Conservation (phyloP, 495 filamentous ascomycete genomes). For the Eremomyces bilateralis region DNA sequence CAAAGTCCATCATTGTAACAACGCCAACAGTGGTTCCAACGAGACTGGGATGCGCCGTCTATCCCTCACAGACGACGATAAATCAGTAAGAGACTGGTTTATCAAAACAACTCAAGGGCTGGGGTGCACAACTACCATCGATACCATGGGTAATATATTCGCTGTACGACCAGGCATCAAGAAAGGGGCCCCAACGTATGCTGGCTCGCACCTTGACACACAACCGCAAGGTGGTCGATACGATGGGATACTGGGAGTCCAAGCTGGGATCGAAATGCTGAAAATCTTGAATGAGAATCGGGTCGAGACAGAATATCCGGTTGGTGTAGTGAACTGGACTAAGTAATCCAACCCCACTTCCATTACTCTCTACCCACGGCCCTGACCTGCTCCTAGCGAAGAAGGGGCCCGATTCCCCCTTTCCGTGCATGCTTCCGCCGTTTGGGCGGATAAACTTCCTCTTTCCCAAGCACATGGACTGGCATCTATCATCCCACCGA, state of each 20-base stretch:
- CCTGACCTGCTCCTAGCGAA: constrained; percentile 23
- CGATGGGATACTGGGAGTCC: constrained; percentile 57
- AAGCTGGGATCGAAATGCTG: constrained; percentile 50
- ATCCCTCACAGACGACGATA: constrained; percentile 47
- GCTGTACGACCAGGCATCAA: constrained; percentile 40
- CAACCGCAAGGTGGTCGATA: constrained; percentile 57
- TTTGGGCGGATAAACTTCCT: constrained; percentile 50
- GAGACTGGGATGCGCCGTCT: constrained; percentile 48
- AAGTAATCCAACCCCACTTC: constrained; percentile 24
- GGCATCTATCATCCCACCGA: constrained; percentile 27
- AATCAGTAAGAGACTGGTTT: constrained; percentile 55
- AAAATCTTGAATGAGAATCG: constrained; percentile 43
- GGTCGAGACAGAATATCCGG: constrained; percentile 44
- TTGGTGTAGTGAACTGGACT: constrained; percentile 66
- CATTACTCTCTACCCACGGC: neutral
- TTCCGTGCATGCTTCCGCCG: constrained; percentile 54
- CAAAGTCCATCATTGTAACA: neutral
- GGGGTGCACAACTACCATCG: constrained; percentile 38
- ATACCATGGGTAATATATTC: constrained; percentile 54
- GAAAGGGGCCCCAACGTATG: constrained; percentile 36
- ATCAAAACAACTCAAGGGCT: constrained; percentile 37
- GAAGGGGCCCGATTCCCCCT: constrained; percentile 65
- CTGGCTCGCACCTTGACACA: constrained; percentile 57
- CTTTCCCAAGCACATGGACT: constrained; percentile 38
- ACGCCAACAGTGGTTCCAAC: constrained; percentile 24